Evolutionary conservation across 345 rosid species (phyloP), one percentile per base, ranked within the genome.

Genomic region (Dipteronia dyeriana): DNA sequence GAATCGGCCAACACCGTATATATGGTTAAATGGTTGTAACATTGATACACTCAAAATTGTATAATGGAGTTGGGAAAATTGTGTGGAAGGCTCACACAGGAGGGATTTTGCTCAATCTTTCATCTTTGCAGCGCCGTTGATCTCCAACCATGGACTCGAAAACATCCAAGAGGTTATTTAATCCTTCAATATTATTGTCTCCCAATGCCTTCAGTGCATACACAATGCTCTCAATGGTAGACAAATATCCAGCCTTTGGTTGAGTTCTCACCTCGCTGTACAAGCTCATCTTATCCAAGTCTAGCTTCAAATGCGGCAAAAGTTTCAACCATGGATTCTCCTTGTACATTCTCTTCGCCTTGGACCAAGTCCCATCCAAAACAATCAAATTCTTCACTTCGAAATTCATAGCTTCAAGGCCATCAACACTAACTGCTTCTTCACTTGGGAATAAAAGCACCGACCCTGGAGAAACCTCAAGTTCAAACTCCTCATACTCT

Each of bases 311-410:
- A 78, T 95, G 98, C 0, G 90, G 89, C 91, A 91, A 75, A 69
- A 95, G 54, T 87, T 85, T 91, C 83, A 95, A 82, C 98, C 98
- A 93, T 17, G 97, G 97, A 69, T 91, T 89, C 87, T 95, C 98
- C 5, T 83, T 80, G 77, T 90, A 93, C 82, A 93, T 84, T 69
- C 95, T 88, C 78, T 82, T 88, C 0, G 97, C 98, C 86, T 95
- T 95, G 0, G 89, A 74, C 98, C 95, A 93, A 0, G 97, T 95
- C 74, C 97, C 98, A 61, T 95, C 97, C 68, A 95, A 83, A 74
- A 90, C 97, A 64, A 95, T 87, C 87, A 95, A 85, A 74, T 88
- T 93, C 85, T 80, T 88, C 64, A 87, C 85, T 71, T 87, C 78
- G 13, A 84, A 73, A 9, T 82, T 79, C 80, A 78, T 83, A 39